Evolutionary conservation across 2,329 filamentous ascomycete genomes (phyloP), one percentile per base, ranked within the genome.

Genomic region (Nigrospora osmanthi): DNA sequence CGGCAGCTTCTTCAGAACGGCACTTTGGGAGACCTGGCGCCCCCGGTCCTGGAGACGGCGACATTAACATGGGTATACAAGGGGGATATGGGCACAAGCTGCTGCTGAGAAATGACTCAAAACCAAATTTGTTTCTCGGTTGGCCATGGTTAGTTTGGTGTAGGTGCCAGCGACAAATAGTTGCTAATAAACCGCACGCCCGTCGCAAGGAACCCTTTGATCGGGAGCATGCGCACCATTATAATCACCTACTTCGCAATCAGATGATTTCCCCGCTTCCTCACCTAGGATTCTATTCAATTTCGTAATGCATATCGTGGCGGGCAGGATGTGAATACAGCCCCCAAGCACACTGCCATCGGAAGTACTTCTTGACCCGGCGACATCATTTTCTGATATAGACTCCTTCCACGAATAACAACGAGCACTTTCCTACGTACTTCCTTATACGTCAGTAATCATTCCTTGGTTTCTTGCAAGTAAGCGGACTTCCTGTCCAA

Each of bases 61-160:
- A 61, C 58, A 3, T 35, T 62, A 36, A 60, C 58, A 11, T 62
- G 59, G 59, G 52, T 60, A 33, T 62, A 61, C 30, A 58, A 54
- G 3, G 56, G 54, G 4, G 46, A 55, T 31, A 39, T 52, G 3
- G 49, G 51, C 31, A 49, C 35, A 14, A 43, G 19, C 11, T 35
- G 32, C 23, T 43, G 30, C 34, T 43, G 42, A 38, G 16, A 3
- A n/a, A 16, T n/a, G 34, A 16, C 34, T 16, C 15, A 14, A n/a
- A 7, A 16, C 5, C 14, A 2, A 2, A 12, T 14, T 16, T 16
- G 15, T 35, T 7, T 35, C 14, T 5, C 13, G 34, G 11, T 16
- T n/a, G 6, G 14, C 34, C 11, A 14, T 10, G 10, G 34, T 28
- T 28, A 28, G 23, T 28, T 28, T 28, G 23, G 23, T 28, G 5